These are phyloP conservation scores for Hibiscus syriacus DNA, from an alignment of 345 rosid species.

Conservation along the genomic window DNA sequence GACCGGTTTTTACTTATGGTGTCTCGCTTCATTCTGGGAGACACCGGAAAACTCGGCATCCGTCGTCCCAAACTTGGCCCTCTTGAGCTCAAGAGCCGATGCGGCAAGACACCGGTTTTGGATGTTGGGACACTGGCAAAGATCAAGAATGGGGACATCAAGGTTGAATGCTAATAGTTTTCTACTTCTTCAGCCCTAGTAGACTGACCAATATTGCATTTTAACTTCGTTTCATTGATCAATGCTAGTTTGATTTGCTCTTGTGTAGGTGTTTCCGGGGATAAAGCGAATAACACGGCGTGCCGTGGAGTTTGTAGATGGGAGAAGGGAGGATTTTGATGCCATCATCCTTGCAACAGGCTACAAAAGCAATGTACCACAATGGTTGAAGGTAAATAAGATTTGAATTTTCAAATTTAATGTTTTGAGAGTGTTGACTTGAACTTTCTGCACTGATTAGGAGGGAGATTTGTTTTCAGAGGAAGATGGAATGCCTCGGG, in stretches of 20 bases:
- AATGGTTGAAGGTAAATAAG: constrained; percentile 76
- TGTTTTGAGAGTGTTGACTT: not conserved
- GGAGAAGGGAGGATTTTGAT: constrained; percentile 47
- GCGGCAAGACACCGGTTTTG: constrained; percentile 80
- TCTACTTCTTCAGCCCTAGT: not conserved
- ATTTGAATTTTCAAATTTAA: not conserved
- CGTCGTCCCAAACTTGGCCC: constrained; percentile 72
- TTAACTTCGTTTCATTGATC: not conserved
- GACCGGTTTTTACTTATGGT: constrained; percentile 51
- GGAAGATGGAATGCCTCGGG: constrained; percentile 56
- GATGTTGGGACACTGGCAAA: constrained; percentile 67
- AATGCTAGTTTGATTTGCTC: not conserved
- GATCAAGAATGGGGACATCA: constrained; percentile 62
- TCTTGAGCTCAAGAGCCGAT: constrained; percentile 44
- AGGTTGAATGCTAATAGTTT: constrained; percentile 30
- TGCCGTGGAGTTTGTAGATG: constrained; percentile 65
- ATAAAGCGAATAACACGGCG: constrained; percentile 39
- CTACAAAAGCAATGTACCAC: constrained; percentile 70
- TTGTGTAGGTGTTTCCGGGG: constrained; percentile 43
- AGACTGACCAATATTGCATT: not conserved
- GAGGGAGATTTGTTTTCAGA: constrained; percentile 52
- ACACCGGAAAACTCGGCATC: constrained; percentile 53
- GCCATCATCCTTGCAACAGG: constrained; percentile 84
- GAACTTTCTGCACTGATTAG: constrained; percentile 17
- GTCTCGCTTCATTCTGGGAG: constrained; percentile 52